phyloP scores from a whole-genome alignment of 805 yeast genomes.

The Nakazawaea ernobii region DNA sequence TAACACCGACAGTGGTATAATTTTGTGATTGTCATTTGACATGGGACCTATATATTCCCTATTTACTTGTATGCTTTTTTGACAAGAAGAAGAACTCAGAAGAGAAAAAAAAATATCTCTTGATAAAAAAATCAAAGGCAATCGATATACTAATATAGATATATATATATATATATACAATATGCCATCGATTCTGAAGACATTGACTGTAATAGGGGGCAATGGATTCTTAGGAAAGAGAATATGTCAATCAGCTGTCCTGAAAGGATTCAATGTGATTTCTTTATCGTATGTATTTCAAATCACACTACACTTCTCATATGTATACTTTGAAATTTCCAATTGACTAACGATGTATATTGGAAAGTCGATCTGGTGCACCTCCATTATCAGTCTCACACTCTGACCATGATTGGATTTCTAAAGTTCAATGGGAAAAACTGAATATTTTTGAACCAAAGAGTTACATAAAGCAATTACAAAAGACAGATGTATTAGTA shows the following conservation, averaged over 20 bases:
- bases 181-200: neutral
- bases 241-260: conserved; percentile 64
- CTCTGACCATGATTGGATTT: conserved; percentile 40
- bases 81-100: neutral
- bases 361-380: conserved; percentile 45
- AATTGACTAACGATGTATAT: neutral
- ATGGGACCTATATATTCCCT: neutral
- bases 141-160: neutral
- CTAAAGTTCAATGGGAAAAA: conserved; percentile 55
- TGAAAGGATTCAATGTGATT: conserved; percentile 58
- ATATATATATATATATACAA: neutral
- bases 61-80: neutral
- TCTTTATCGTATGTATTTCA: conserved; percentile 45
- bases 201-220: conserved; percentile 74
- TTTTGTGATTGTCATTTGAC: neutral
- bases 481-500: conserved; percentile 59
- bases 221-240: conserved; percentile 69
- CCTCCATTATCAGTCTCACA: conserved; percentile 33
- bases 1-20: neutral
- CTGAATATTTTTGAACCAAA: conserved; percentile 67
- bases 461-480: conserved; percentile 43
- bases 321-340: too few species aligned
- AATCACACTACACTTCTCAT: neutral
- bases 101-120: neutral
- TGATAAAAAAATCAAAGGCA: neutral